Evolutionary conservation across 2,329 filamentous ascomycete species (phyloP), one percentile per base, ranked within the genome.

Genomic region (Ceratocystis huliohia): DNA sequence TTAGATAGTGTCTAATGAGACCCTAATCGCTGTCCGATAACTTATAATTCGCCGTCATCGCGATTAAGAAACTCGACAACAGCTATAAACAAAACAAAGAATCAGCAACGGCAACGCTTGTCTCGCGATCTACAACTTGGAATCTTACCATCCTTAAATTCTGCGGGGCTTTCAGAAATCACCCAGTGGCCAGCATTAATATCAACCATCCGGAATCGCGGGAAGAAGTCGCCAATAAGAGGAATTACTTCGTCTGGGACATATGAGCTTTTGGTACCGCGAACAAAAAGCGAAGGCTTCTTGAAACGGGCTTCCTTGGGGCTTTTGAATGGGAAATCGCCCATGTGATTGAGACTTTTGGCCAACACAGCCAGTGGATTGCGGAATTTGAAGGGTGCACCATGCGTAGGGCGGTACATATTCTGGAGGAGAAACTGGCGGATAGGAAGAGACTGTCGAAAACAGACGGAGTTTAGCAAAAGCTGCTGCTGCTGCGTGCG

Each of bases 371-470:
- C 80, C 10, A 99, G 78, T 0, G 94, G 93, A 2, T 97, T 85
- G 33, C 89, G 84, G 76, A 94, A 96, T 71, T 83, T 86, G 71
- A 88, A 82, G 1, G 78, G 78, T 41, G 82, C 79, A 63, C 80
- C 77, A 17, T 74, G 76, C 7, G 70, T 50, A 0, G 80, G 78
- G 4, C 86, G 83, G 70, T 88, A 76, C 48, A 97, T 79, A 73
- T 97, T 99, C 10, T 89, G 90, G 0, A 99, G 83, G 17, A 99
- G 82, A 75, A 97, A 99, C 73, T 96, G 92, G 1, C 94, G 87
- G 70, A 99, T 87, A 0, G 86, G 79, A 3, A 95, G 75, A 15
- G 87, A 84, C 79, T 85, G 64, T 73, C 17, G 3, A 22, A 13
- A 41, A 13, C 8, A 5, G 28, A 8, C 5, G 22, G 10, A n/a